Evolutionary conservation across 306 rosid species (phyloP).

Genomic region (Dalbergia oliveri): DNA sequence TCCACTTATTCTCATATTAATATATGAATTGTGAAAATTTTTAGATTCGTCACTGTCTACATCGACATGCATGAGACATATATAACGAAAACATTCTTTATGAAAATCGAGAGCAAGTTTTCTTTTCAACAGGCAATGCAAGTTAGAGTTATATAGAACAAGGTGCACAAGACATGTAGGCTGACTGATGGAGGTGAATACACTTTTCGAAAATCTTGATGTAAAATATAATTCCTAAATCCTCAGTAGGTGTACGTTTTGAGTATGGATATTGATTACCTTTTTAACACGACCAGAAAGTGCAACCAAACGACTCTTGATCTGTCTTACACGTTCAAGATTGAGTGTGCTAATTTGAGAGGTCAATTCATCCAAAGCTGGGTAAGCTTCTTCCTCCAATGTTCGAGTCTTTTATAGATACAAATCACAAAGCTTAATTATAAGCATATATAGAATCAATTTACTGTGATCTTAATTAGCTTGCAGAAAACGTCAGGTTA

Average conservation of each 20-base stretch:
- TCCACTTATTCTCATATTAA: too few relatives aligned
- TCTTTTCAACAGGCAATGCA: too few relatives aligned
- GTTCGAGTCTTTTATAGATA: conserved; percentile 58
- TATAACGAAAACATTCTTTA: too few relatives aligned
- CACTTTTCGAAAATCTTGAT: background rate
- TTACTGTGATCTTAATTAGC: background rate
- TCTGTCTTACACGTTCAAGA: conserved; percentile 80
- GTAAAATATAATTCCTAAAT: background rate
- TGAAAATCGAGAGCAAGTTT: too few relatives aligned
- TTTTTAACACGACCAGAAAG: conserved; percentile 86
- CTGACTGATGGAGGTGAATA: background rate
- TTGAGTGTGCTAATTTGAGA: conserved; percentile 77
- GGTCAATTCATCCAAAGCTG: conserved; percentile 87
- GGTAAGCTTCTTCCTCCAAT: conserved; percentile 86
- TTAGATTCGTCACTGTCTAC: too few relatives aligned
- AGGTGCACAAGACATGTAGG: background rate
- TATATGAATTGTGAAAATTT: too few relatives aligned
- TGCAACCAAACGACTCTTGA: conserved; percentile 86
- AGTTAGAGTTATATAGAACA: background rate
- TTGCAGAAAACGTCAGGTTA: background rate
- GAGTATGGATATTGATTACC: conserved; percentile 53
- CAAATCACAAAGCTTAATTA: conserved; percentile 17
- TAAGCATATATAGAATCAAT: conserved; percentile 16
- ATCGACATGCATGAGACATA: too few relatives aligned
- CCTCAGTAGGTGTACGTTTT: background rate